phyloP scores from a whole-genome alignment of 2,329 filamentous ascomycete genomes.

The Ophiostoma ulmi region DNA sequence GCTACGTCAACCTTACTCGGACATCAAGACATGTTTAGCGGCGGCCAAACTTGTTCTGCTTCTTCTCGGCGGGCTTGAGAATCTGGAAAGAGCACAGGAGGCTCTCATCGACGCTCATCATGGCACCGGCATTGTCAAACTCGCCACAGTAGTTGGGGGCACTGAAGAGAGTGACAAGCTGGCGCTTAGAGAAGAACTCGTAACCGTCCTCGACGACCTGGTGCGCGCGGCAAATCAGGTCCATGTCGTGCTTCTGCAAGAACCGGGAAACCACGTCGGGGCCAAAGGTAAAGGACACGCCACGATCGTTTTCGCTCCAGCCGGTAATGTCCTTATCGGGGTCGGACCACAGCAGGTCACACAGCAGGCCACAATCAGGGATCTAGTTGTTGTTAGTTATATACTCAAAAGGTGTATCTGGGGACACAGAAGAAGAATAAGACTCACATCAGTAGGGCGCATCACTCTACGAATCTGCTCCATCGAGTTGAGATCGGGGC shows the following conservation, averaged over 20 bases:
- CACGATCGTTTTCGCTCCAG: slow-evolving; percentile 98
- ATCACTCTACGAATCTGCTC: slow-evolving; percentile 96
- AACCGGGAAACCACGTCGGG: slow-evolving; percentile 98
- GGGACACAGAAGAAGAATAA: too few species aligned
- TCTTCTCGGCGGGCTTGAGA: slow-evolving; percentile 99
- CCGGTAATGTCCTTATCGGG: slow-evolving; percentile 99
- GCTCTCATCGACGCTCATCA: slow-evolving; percentile 99
- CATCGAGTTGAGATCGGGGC: slow-evolving; percentile 90
- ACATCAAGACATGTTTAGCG: slow-evolving; percentile 52
- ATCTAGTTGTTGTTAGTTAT: not conserved
- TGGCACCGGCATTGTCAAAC: slow-evolving; percentile 98
- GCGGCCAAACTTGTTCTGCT: slow-evolving; percentile 99
- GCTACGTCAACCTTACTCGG: not conserved
- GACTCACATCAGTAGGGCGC: slow-evolving; percentile 80
- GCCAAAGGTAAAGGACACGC: slow-evolving; percentile 97
- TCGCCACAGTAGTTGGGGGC: slow-evolving; percentile 98
- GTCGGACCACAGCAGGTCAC: slow-evolving; percentile 95
- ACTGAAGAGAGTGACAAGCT: slow-evolving; percentile 94
- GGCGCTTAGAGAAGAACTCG: slow-evolving; percentile 94
- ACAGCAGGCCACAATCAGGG: slow-evolving; percentile 90
- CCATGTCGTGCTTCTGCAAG: slow-evolving; percentile 88
- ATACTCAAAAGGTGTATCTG: not conserved
- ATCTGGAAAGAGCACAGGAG: slow-evolving; percentile 99
- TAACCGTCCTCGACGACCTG: slow-evolving; percentile 99
- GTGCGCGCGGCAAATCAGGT: slow-evolving; percentile 92